A percentile compares a stretch with the other conserved stretches of the same genome.
Conservation (phyloP, 768 basidiomycete genomes). For the Dentipellis sp. region DNA sequence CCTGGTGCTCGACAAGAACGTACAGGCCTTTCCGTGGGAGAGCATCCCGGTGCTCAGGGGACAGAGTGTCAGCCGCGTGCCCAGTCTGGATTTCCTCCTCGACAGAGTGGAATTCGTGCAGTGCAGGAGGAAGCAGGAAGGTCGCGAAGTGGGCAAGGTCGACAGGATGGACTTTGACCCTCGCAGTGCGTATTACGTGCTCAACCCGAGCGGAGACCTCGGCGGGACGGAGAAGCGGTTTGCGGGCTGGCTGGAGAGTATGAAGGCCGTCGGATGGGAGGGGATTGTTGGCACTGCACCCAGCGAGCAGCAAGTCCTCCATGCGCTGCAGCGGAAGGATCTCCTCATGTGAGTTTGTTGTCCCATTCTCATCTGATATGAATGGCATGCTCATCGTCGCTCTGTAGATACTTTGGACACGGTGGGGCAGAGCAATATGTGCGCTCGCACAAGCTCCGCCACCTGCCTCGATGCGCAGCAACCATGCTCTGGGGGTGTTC, state of each 20-base stretch:
- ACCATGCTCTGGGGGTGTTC: conserved; percentile 99
- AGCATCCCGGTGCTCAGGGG: conserved; percentile 81
- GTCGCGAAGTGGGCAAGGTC: conserved; percentile 15
- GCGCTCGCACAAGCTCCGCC: conserved; percentile 76
- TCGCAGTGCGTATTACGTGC: conserved; percentile 65
- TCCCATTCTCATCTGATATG: neutral
- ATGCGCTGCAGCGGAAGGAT: conserved; percentile 66
- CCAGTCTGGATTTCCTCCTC: conserved; percentile 78
- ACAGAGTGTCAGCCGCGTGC: conserved; percentile 86
- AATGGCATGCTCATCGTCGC: conserved; percentile 1
- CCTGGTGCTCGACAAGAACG: conserved; percentile 81
- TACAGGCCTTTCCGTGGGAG: conserved; percentile 93
- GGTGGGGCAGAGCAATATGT: conserved; percentile 94
- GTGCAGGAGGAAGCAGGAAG: conserved; percentile 29
- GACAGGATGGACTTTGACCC: conserved; percentile 55
- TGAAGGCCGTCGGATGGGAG: conserved; percentile 73
- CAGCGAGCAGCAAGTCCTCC: conserved; percentile 74
- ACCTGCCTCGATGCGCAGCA: conserved; percentile 78
- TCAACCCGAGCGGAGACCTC: conserved; percentile 92
- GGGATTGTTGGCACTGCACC: conserved; percentile 71
- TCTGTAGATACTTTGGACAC: conserved; percentile 81
- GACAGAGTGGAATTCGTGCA: conserved; percentile 64
- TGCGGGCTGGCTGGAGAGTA: conserved; percentile 62
- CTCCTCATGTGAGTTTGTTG: conserved; percentile 72
- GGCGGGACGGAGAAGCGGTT: conserved; percentile 77